These are phyloP conservation scores for Delitschia confertaspora DNA, from an alignment of 495 filamentous ascomycete species.

Conservation along the genomic window DNA sequence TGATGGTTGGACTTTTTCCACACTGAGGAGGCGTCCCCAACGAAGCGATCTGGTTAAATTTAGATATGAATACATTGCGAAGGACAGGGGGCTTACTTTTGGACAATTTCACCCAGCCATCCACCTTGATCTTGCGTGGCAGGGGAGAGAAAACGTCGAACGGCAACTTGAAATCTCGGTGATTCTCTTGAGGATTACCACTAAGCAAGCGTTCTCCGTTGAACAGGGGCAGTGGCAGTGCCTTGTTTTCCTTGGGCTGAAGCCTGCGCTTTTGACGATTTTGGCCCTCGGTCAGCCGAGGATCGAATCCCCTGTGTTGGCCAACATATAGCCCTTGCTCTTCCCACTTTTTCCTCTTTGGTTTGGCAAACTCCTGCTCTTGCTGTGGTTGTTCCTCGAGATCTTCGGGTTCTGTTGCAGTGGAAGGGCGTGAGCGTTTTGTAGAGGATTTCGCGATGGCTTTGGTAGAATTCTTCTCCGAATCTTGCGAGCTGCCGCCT, in stretches of 20 bases:
- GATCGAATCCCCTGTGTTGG: conserved; percentile 58
- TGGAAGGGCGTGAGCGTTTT: conserved; percentile 4
- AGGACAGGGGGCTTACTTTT: conserved; percentile 55
- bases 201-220: conserved; percentile 37
- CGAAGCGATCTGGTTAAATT: conserved; percentile 62
- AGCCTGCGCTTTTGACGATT: conserved; percentile 15
- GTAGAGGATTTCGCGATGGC: not conserved
- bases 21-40: conserved; percentile 74
- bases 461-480: not conserved
- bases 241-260: conserved; percentile 36
- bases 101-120: conserved; percentile 81
- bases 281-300: conserved; percentile 48
- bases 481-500: conserved; percentile 5
- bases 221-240: conserved; percentile 63
- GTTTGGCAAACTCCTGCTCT: conserved; percentile 17
- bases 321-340: conserved; percentile 82
- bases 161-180: conserved; percentile 77
- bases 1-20: conserved; percentile 74
- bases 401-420: not conserved
- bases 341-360: conserved; percentile 50
- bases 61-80: not conserved
- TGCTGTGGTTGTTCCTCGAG: conserved; percentile 13
- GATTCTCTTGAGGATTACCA: conserved; percentile 48
- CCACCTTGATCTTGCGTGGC: conserved; percentile 76
- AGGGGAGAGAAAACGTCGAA: conserved; percentile 83